phyloP scores from a whole-genome alignment of 73 alveolate species.

The Halteria grandinella region DNA sequence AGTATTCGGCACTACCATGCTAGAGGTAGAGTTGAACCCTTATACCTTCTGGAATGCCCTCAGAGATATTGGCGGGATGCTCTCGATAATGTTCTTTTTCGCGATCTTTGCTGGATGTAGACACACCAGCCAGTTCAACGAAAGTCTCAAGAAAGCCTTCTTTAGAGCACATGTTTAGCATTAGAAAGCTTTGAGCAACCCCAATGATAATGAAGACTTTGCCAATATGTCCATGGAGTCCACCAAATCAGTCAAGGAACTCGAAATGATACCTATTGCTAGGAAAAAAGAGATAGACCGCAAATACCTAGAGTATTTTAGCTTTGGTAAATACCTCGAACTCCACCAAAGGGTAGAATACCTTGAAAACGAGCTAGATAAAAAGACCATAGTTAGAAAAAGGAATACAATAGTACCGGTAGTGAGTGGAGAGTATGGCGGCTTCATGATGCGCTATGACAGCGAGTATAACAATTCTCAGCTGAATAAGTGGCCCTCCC shows the following conservation, averaged over 20 bases:
- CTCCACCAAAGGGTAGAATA: conserved; percentile 2
- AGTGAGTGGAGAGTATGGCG: too few relatives aligned
- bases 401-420: background rate
- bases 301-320: background rate
- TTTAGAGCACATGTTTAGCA: background rate
- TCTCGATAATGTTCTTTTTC: conserved; percentile 3
- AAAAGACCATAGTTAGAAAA: background rate
- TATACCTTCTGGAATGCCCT: background rate
- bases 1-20: background rate
- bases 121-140: background rate
- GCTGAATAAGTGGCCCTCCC: too few relatives aligned
- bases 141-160: background rate
- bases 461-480: too few relatives aligned
- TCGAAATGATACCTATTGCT: background rate
- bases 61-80: conserved; percentile 15
- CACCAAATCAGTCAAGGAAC: background rate
- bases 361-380: conserved; percentile 7
- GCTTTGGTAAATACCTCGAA: conserved; percentile 2
- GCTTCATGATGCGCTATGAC: too few relatives aligned
- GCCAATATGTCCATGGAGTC: background rate
- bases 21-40: background rate
- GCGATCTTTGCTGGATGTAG: conserved; percentile 1
- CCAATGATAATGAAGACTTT: background rate
- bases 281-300: background rate
- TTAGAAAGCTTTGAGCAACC: background rate